Evolutionary conservation across 2,329 filamentous ascomycete species (phyloP).

Genomic region (Diaporthe destruens): DNA sequence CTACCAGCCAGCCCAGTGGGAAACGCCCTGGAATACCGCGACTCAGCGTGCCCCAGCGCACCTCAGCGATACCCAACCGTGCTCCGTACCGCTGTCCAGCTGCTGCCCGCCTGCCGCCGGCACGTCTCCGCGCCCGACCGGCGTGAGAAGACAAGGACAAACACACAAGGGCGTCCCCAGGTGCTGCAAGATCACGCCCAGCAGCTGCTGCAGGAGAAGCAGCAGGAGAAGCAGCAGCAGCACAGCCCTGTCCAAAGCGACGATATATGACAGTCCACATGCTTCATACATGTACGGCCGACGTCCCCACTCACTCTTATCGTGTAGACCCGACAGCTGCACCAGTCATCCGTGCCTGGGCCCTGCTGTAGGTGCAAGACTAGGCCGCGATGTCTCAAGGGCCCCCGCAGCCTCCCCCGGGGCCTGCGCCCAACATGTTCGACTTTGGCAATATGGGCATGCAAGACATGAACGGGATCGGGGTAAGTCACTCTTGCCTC

Average conservation of each 20-base stretch:
- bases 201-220: background rate
- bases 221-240: conserved; percentile 1
- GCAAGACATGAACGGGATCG: conserved; percentile 39
- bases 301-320: background rate
- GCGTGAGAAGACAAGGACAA: background rate
- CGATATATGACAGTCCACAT: conserved; percentile 24
- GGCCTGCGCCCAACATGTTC: conserved; percentile 41
- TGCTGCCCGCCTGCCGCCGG: background rate
- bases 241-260: conserved; percentile 6
- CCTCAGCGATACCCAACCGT: background rate
- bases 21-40: conserved; percentile 15
- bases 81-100: background rate
- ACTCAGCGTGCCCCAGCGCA: background rate
- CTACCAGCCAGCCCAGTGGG: conserved; percentile 3
- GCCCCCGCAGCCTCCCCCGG: conserved; percentile 39
- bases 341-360: conserved; percentile 16
- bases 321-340: conserved; percentile 27
- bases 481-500: conserved; percentile 33
- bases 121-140: conserved; percentile 22
- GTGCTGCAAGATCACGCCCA: conserved; percentile 32
- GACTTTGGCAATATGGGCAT: conserved; percentile 40
- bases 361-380: background rate
- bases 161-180: conserved; percentile 6
- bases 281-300: conserved; percentile 35
- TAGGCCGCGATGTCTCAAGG: conserved; percentile 42